Conservation (phyloP, 768 basidiomycete genomes). For the Russula sp. region DNA sequence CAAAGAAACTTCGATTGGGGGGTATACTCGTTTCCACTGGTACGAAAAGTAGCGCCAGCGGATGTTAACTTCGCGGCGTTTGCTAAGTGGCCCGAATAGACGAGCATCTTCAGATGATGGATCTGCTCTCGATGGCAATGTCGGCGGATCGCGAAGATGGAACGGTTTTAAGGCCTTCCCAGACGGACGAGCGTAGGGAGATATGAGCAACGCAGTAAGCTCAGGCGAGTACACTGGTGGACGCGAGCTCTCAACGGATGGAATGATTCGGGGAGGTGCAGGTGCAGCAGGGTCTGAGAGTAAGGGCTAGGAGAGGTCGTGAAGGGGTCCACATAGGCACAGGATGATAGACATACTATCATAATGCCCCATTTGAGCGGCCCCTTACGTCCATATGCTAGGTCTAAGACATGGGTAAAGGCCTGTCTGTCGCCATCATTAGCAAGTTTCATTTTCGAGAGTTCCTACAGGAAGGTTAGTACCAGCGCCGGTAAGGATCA, state of each 20-base stretch:
- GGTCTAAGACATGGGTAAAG: conserved; percentile 53
- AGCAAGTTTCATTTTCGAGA: conserved; percentile 48
- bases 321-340: neutral
- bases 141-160: conserved; percentile 46
- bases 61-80: conserved; percentile 67
- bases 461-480: conserved; percentile 38
- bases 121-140: conserved; percentile 51
- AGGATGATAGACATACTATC: conserved; percentile 39
- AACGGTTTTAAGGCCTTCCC: conserved; percentile 37
- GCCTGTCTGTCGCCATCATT: conserved; percentile 44
- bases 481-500: neutral
- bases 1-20: conserved; percentile 53
- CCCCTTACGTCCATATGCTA: conserved; percentile 74
- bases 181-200: conserved; percentile 39
- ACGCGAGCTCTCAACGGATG: conserved; percentile 45
- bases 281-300: conserved; percentile 41
- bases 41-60: conserved; percentile 57
- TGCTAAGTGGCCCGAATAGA: conserved; percentile 61
- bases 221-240: conserved; percentile 62
- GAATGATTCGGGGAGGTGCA: conserved; percentile 45
- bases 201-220: conserved; percentile 56
- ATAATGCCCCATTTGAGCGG: conserved; percentile 64
- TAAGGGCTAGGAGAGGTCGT: conserved; percentile 42
- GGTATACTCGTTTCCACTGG: conserved; percentile 49
- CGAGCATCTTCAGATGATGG: conserved; percentile 52